phyloP scores from a whole-genome alignment of 2,329 filamentous ascomycete genomes.

The Coniochaeta hoffmannii region DNA sequence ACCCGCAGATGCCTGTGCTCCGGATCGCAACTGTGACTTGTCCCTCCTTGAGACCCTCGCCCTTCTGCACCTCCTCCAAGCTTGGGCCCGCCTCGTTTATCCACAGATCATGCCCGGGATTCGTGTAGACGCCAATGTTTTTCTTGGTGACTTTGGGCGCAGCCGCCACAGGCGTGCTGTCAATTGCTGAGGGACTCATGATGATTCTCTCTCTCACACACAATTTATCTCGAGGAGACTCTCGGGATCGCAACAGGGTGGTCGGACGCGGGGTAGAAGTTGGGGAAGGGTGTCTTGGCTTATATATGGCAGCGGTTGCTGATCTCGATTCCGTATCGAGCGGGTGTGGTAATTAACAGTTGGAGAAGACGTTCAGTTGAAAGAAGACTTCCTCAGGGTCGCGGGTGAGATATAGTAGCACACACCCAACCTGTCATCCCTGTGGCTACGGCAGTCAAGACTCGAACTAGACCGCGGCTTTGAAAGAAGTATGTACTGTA shows the following conservation, averaged over 20 bases:
- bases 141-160: slow-evolving; percentile 46
- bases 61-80: slow-evolving; percentile 63
- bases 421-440: not conserved
- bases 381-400: not conserved
- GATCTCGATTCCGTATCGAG: not conserved
- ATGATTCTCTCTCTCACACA: not conserved
- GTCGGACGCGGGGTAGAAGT: not conserved
- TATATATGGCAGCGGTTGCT: not conserved
- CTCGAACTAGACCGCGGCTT: not conserved
- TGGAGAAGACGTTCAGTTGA: not conserved
- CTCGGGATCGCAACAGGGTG: not conserved
- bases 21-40: slow-evolving; percentile 86
- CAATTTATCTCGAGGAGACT: not conserved
- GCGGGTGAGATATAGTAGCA: not conserved
- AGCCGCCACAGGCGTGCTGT: not conserved
- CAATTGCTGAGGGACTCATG: slow-evolving; percentile 9
- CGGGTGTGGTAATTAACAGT: not conserved
- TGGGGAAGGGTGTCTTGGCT: not conserved
- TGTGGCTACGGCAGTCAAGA: not conserved
- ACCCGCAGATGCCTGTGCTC: slow-evolving; percentile 96
- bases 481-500: not conserved
- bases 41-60: slow-evolving; percentile 62
- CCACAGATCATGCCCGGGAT: slow-evolving; percentile 88
- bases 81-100: slow-evolving; percentile 71
- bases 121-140: slow-evolving; percentile 95